A percentile compares a stretch with the other conserved stretches of the same genome.
Conservation (phyloP, 2,329 filamentous ascomycete genomes). For the Microascus cirrosus region DNA sequence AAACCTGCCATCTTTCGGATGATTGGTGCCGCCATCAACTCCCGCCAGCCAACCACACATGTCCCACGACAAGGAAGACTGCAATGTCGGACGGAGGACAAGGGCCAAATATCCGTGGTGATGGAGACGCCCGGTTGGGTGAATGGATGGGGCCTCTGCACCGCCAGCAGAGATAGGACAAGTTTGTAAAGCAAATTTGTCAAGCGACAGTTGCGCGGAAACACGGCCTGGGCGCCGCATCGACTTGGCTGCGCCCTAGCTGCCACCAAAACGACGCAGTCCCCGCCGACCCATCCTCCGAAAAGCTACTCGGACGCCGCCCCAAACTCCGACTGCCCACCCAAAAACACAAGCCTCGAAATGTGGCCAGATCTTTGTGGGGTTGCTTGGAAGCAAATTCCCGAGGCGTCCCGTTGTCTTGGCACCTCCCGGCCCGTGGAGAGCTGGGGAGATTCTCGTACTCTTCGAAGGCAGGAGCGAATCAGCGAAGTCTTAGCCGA, state of each 20-base stretch:
- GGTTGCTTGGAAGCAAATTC: neutral
- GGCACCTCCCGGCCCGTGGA: neutral
- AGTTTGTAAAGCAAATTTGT: neutral
- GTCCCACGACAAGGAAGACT: neutral
- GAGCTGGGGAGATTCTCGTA: neutral
- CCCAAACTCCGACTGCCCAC: neutral
- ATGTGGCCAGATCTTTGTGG: neutral
- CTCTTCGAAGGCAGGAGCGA: neutral
- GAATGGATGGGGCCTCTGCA: neutral
- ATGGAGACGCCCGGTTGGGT: neutral
- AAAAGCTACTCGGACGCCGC: neutral
- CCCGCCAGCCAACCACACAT: neutral
- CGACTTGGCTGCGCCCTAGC: neutral
- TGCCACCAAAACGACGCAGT: too few species aligned
- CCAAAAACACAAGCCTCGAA: neutral
- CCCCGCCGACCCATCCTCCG: neutral
- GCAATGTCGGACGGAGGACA: neutral
- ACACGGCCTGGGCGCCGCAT: neutral
- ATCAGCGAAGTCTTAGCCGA: neutral
- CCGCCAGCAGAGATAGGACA: neutral
- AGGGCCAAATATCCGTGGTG: neutral
- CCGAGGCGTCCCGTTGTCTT: neutral
- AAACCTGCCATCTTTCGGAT: too few species aligned
- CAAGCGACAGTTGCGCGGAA: neutral
- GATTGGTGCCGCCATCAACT: too few species aligned